Percentiles rank a stretch among this genome's conserved stretches.
Conservation (phyloP, 768 basidiomycete genomes). For the Amanita exitialis region DNA sequence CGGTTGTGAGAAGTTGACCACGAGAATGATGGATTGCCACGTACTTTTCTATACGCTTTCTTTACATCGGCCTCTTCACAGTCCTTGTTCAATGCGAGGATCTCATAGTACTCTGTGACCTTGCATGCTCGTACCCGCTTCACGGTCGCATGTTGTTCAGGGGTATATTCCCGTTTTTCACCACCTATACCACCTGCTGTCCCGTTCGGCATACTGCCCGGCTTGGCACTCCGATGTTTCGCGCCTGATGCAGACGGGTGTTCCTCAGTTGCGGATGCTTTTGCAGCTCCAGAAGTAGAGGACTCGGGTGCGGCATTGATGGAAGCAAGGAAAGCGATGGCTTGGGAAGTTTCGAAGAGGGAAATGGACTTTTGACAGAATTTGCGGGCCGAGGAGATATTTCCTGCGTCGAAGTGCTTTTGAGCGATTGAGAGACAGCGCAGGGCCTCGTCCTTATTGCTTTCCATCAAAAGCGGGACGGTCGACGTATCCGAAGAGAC, state of each 20-base stretch:
- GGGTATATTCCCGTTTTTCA: conserved; percentile 79
- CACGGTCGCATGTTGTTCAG: conserved; percentile 75
- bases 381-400: conserved; percentile 71
- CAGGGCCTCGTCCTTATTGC: conserved; percentile 85
- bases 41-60: conserved; percentile 93
- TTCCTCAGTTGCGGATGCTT: conserved; percentile 37
- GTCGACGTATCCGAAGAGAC: neutral
- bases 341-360: conserved; percentile 75
- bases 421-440: conserved; percentile 75
- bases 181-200: conserved; percentile 53
- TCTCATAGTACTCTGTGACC: conserved; percentile 89
- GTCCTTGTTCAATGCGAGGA: conserved; percentile 66
- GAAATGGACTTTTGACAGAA: conserved; percentile 85
- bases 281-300: conserved; percentile 28
- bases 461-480: conserved; percentile 42
- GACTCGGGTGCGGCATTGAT: conserved; percentile 45
- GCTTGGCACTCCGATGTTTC: conserved; percentile 45
- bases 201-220: conserved; percentile 24
- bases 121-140: conserved; percentile 81
- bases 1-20: neutral
- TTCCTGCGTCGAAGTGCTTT: conserved; percentile 61
- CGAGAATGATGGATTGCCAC: neutral
- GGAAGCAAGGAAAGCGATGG: conserved; percentile 49
- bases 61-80: conserved; percentile 83
- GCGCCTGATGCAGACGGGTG: conserved; percentile 69